These are phyloP conservation scores for Hypoxylon sp. DNA, from an alignment of 2,329 filamentous ascomycete species.

Conservation along the genomic window DNA sequence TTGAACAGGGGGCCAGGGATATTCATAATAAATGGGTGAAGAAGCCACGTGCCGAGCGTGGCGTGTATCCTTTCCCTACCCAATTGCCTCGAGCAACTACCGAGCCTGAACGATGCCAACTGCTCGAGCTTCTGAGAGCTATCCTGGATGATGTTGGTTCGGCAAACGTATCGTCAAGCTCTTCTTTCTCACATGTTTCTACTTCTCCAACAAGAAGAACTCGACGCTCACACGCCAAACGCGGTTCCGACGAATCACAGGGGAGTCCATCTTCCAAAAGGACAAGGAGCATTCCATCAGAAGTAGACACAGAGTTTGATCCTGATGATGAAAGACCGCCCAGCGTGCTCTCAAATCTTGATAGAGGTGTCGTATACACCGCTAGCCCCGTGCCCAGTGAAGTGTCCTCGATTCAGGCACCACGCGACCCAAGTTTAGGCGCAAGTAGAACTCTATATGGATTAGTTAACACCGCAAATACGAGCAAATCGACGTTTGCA, in stretches of 20 bases:
- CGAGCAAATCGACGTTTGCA: conserved; percentile 52
- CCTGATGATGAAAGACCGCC: conserved; percentile 39
- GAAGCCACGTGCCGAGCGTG: conserved; percentile 45
- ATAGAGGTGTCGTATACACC: conserved; percentile 40
- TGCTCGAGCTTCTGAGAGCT: conserved; percentile 42
- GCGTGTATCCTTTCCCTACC: conserved; percentile 42
- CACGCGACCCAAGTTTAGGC: conserved; percentile 12
- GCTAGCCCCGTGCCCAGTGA: conserved; percentile 41
- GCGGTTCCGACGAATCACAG: conserved; percentile 45
- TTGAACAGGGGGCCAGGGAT: conserved; percentile 43
- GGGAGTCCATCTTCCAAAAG: conserved; percentile 43
- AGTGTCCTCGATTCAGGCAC: conserved; percentile 20
- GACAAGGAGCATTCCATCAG: conserved; percentile 34
- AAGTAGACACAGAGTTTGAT: conserved; percentile 38
- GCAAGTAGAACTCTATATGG: conserved; percentile 31
- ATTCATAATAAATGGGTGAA: conserved; percentile 50
- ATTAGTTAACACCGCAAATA: conserved; percentile 49
- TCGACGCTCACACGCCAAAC: conserved; percentile 40
- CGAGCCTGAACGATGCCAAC: conserved; percentile 45
- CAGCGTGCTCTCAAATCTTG: conserved; percentile 46
- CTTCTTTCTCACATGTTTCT: conserved; percentile 29
- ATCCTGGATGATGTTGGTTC: conserved; percentile 45
- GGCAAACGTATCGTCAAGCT: conserved; percentile 14
- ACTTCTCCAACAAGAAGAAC: conserved; percentile 33
- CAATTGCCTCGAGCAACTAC: conserved; percentile 46